Conservation (phyloP, 495 filamentous ascomycete genomes). For the Daldinia concentrica region DNA sequence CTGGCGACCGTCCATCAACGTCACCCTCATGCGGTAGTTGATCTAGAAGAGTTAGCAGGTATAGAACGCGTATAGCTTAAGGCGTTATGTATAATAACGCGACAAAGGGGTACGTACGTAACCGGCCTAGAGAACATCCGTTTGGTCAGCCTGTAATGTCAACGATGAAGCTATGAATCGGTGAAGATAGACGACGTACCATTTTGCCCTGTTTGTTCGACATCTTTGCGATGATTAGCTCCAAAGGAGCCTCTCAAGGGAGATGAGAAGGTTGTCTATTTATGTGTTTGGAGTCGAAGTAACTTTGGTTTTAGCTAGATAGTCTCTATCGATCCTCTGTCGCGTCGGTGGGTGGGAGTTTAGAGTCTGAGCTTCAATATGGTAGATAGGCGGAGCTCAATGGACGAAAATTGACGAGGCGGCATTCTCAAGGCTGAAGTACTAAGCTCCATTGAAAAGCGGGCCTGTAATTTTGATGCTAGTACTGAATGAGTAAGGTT, state of each 20-base stretch:
- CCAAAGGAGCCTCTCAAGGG: slow-evolving; percentile 66
- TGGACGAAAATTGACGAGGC: slow-evolving; percentile 43
- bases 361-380: slow-evolving; percentile 43
- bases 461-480: neutral
- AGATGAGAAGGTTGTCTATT: slow-evolving; percentile 64
- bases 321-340: slow-evolving; percentile 43
- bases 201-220: slow-evolving; percentile 99
- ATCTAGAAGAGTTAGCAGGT: slow-evolving; percentile 70
- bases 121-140: slow-evolving; percentile 76
- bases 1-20: slow-evolving; percentile 93
- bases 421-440: slow-evolving; percentile 40
- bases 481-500: slow-evolving; percentile 15
- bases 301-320: slow-evolving; percentile 39
- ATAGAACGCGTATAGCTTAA: neutral
- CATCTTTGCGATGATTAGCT: slow-evolving; percentile 68
- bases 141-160: slow-evolving; percentile 76
- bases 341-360: slow-evolving; percentile 3
- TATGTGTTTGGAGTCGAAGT: slow-evolving; percentile 43
- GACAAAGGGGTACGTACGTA: slow-evolving; percentile 75
- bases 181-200: slow-evolving; percentile 71
- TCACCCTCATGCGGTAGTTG: slow-evolving; percentile 98
- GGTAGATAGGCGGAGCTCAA: slow-evolving; percentile 34
- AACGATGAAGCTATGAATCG: slow-evolving; percentile 60
- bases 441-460: slow-evolving; percentile 27
- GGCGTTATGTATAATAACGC: slow-evolving; percentile 7